These are phyloP conservation scores for Plasmodium knowlesi DNA, from an alignment of 169 alveolate species.

Conservation along the genomic window DNA sequence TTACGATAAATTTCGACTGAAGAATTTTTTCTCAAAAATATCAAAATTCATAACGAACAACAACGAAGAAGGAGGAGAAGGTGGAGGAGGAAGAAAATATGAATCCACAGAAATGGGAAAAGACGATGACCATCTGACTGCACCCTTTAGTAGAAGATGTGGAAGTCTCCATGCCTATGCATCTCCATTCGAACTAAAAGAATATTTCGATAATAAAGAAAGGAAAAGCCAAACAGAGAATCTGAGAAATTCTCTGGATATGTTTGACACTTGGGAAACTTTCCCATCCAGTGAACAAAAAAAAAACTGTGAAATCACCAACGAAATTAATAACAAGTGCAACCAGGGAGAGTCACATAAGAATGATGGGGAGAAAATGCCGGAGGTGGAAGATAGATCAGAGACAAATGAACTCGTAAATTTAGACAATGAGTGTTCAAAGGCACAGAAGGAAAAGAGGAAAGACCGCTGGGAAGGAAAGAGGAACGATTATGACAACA, in stretches of 20 bases:
- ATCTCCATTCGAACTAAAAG: conserved; percentile 16
- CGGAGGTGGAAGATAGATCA: neutral
- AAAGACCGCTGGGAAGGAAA: neutral
- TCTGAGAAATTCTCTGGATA: neutral
- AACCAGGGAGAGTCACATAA: neutral
- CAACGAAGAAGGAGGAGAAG: neutral
- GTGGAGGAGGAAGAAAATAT: neutral
- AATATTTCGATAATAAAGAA: conserved; percentile 13
- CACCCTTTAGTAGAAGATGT: neutral
- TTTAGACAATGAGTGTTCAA: neutral
- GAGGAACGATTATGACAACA: neutral
- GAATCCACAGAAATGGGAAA: neutral
- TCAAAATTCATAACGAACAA: conserved; percentile 14
- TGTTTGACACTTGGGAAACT: neutral
- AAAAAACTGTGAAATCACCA: neutral
- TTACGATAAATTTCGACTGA: conserved; percentile 37
- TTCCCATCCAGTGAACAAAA: neutral
- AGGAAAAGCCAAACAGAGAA: neutral
- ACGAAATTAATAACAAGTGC: neutral
- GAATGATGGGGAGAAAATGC: neutral
- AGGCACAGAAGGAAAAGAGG: neutral
- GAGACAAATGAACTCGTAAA: neutral
- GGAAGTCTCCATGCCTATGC: neutral
- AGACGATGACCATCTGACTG: neutral
- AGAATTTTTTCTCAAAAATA: conserved; percentile 50